Base-by-base conservation (phyloP, 768 basidiomycete genomes). In the Boletus bicolor region DNA sequence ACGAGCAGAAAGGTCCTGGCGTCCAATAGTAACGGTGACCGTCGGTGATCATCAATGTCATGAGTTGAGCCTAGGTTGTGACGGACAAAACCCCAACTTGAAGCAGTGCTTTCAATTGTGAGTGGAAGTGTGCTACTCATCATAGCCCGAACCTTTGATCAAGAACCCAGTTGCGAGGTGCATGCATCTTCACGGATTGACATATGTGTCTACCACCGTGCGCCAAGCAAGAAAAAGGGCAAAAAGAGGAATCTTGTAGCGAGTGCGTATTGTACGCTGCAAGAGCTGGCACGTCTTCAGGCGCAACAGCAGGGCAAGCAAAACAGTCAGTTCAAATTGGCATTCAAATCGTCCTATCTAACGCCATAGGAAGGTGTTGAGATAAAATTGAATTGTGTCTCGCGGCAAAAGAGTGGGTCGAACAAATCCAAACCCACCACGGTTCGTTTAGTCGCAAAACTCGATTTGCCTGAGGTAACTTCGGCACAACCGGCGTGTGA, bases 61-160 rank as follows among this genome's bases (percentile, higher is more conserved):
- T 54, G 87, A 89, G 62, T 74, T 81, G 9, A 68, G 74, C 21
- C 79, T 90, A 3, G 88, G 87, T 0, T 73, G 74, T 19, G 86
- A 90, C 53, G 88, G 88, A 0, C 86, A 88, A 63, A 86, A 84
- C 54, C 79, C 85, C 1, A 89, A 89, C 62, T 70, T 82, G 46
- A 85, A 82, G 57, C 74, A 78, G 1, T 69, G 67, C 1, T 79
- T 84, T 54, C 60, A 65, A 28, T 73, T 87, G 87, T 88, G 64
- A 51, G 84, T 75, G 10, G 7, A 4, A 34, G 1, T 5, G 10
- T 26, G 21, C 6, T 1, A 0, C 8, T 12, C 7, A 4, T n/a
- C 11, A 2, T 43, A 7, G 19, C 5, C n/a, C 19, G 35, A 38
- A 11, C 8, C 24, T 60, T 19, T 43, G 0, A 15, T 42, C 44